phyloP scores from a whole-genome alignment of 2,329 filamentous ascomycete species.

The Cladobotryum mycophilum region DNA sequence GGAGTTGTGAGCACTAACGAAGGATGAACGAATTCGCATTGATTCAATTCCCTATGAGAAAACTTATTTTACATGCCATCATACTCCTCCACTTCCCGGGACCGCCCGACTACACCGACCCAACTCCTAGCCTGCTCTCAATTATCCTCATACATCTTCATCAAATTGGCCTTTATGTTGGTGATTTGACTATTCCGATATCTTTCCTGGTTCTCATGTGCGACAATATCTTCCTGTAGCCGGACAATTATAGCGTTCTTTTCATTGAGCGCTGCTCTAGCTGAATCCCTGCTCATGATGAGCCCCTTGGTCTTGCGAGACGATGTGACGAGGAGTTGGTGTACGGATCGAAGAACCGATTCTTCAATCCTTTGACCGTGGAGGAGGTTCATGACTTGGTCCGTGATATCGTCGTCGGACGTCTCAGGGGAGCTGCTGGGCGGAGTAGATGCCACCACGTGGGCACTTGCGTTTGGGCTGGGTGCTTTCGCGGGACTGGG shows the following conservation, averaged over 20 bases:
- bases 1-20: too few species aligned
- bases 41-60: too few species aligned
- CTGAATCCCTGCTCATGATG: slow-evolving; percentile 58
- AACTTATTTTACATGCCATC: too few species aligned
- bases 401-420: slow-evolving; percentile 30
- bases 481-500: too few species aligned
- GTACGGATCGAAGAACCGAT: slow-evolving; percentile 32
- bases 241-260: slow-evolving; percentile 46
- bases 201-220: slow-evolving; percentile 33
- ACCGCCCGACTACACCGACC: too few species aligned
- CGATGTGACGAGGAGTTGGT: slow-evolving; percentile 45
- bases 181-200: slow-evolving; percentile 28
- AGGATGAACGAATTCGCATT: too few species aligned
- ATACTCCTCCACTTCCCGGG: too few species aligned
- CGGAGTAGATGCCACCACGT: slow-evolving; percentile 11
- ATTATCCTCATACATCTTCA: slow-evolving; percentile 31
- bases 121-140: slow-evolving; percentile 6
- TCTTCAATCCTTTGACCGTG: slow-evolving; percentile 35
- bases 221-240: slow-evolving; percentile 31
- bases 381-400: slow-evolving; percentile 46
- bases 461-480: too few species aligned
- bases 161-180: slow-evolving; percentile 32
- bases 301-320: slow-evolving; percentile 55
- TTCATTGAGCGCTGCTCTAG: slow-evolving; percentile 53
- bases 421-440: not conserved